Percentiles rank a stretch among this genome's conserved stretches.
phyloP scores from a whole-genome alignment of 1,284 basidiomycete species.

The Austroboletus novae-zelandiae region DNA sequence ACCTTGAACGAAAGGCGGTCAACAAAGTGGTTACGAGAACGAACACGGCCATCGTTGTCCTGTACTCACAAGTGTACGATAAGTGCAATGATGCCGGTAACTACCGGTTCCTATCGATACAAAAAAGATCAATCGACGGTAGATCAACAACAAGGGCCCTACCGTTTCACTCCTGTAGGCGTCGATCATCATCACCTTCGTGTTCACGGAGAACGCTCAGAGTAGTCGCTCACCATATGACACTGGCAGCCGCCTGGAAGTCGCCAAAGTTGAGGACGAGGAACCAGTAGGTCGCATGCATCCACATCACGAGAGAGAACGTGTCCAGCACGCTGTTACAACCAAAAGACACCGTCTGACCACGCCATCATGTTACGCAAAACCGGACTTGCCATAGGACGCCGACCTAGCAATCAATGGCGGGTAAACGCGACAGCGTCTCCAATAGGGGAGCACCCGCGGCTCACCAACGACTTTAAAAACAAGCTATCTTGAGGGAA shows the following conservation, averaged over 20 bases:
- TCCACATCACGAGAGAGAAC: neutral
- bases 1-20: neutral
- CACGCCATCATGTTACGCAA: too few species aligned
- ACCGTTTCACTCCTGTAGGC: neutral
- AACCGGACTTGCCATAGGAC: neutral
- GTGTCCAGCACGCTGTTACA: neutral
- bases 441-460: neutral
- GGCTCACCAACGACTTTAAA: slow-evolving; percentile 1
- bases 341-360: neutral
- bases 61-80: neutral
- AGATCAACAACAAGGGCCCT: neutral
- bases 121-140: neutral
- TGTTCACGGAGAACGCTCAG: neutral
- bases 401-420: neutral
- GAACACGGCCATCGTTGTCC: neutral
- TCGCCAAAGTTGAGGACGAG: neutral
- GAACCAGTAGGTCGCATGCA: neutral
- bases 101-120: neutral
- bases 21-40: neutral
- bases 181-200: too few species aligned
- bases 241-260: neutral
- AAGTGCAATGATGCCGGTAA: neutral
- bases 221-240: neutral
- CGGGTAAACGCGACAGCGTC: too few species aligned
- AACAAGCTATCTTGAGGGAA: neutral